These are phyloP conservation scores for Paramecium pentaurelia DNA, from an alignment of 73 alveolate species.

Conservation along the genomic window DNA sequence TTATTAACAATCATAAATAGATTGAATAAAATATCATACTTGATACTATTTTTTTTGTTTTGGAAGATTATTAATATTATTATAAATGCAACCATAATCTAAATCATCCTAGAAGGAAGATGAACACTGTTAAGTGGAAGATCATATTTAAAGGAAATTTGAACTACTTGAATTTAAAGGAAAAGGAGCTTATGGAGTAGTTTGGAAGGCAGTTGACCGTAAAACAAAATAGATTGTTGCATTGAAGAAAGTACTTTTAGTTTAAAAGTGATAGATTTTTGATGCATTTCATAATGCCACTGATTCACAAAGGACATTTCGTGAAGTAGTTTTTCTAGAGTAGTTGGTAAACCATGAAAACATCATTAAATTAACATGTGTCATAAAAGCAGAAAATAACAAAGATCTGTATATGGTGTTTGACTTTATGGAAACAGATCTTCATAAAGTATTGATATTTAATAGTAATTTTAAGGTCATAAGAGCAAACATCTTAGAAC, in stretches of 20 bases:
- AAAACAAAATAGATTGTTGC: constrained; percentile 69
- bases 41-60: not conserved
- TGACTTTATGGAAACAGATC: constrained; percentile 86
- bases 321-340: constrained; percentile 86
- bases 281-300: constrained; percentile 91
- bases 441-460: constrained; percentile 66
- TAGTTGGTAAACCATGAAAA: constrained; percentile 79
- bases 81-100: constrained; percentile 41
- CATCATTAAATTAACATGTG: constrained; percentile 65
- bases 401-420: constrained; percentile 70
- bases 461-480: constrained; percentile 68
- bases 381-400: constrained; percentile 77
- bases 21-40: not conserved
- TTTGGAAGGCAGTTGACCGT: constrained; percentile 91
- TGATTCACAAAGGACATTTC: constrained; percentile 86
- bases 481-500: constrained; percentile 85
- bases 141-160: constrained; percentile 73
- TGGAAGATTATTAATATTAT: not conserved
- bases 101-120: constrained; percentile 62
- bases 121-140: constrained; percentile 70
- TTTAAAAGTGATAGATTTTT: constrained; percentile 51
- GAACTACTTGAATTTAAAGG: constrained; percentile 80
- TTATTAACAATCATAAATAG: not conserved
- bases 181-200: constrained; percentile 92
- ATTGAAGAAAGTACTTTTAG: constrained; percentile 61